Conservation (phyloP, 2,329 filamentous ascomycete genomes). For the Ceratocystiopsis minuta region DNA sequence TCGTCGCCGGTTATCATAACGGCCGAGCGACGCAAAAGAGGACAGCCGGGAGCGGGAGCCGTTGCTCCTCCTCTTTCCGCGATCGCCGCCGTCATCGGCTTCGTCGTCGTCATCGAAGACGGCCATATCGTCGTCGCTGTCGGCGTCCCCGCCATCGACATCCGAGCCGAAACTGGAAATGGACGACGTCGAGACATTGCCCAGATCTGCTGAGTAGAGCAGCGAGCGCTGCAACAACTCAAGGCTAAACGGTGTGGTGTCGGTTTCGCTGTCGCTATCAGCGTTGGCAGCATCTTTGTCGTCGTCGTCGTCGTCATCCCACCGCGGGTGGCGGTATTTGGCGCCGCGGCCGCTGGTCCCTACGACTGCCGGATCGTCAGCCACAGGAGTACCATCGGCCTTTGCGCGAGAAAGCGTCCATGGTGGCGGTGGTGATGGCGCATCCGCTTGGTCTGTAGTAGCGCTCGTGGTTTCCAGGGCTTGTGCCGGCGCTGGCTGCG, state of each 20-base stretch:
- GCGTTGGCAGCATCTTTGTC: slow-evolving; percentile 27
- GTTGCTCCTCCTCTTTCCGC: slow-evolving; percentile 5
- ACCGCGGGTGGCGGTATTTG: slow-evolving; percentile 18
- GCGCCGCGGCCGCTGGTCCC: slow-evolving; percentile 33
- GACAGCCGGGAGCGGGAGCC: slow-evolving; percentile 49
- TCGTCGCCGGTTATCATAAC: too few relatives aligned
- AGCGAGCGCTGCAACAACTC: slow-evolving; percentile 35
- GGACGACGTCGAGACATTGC: slow-evolving; percentile 35
- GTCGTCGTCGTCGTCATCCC: slow-evolving; percentile 24
- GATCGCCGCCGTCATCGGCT: slow-evolving; percentile 14
- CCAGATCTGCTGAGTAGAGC: slow-evolving; percentile 32
- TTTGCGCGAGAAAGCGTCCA: slow-evolving; percentile 22
- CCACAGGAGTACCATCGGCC: slow-evolving; percentile 18
- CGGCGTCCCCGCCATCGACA: slow-evolving; percentile 25
- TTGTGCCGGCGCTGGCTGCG: background rate
- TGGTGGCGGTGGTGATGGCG: too few relatives aligned
- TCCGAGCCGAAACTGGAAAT: slow-evolving; percentile 46
- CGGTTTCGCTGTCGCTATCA: slow-evolving; percentile 25
- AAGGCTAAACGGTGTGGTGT: slow-evolving; percentile 18
- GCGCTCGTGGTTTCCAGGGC: slow-evolving; percentile 17
- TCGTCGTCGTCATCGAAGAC: slow-evolving; percentile 11
- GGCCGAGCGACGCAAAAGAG: slow-evolving; percentile 51
- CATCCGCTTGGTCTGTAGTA: too few relatives aligned
- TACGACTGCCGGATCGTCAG: slow-evolving; percentile 27
- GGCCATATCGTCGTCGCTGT: slow-evolving; percentile 48